Percentiles rank a stretch among this genome's conserved stretches.
Evolutionary conservation across 768 basidiomycete species (phyloP).

Genomic region (Erythrobasidium yunnanense): DNA sequence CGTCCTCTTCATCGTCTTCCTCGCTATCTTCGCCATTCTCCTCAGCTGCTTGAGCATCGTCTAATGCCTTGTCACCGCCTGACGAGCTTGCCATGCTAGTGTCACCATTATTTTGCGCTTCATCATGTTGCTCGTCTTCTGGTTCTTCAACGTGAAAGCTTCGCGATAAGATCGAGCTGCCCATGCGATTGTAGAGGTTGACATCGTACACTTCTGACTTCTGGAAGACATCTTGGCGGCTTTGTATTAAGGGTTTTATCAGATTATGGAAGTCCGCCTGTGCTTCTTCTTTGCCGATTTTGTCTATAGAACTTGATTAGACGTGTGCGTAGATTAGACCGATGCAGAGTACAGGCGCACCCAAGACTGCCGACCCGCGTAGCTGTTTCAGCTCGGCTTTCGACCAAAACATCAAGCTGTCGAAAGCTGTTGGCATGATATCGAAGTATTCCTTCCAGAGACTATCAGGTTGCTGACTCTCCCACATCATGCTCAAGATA

Average conservation of each 20-base stretch:
- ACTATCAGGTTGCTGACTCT: slow-evolving; percentile 53
- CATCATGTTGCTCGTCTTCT: slow-evolving; percentile 38
- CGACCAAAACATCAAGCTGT: slow-evolving; percentile 92
- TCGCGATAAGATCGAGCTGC: slow-evolving; percentile 80
- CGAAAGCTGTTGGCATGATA: slow-evolving; percentile 60
- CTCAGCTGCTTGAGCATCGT: slow-evolving; percentile 42
- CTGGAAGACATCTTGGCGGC: slow-evolving; percentile 61
- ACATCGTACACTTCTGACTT: slow-evolving; percentile 51
- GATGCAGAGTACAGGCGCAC: slow-evolving; percentile 43
- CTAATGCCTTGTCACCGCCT: not conserved
- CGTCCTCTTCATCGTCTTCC: slow-evolving; percentile 39
- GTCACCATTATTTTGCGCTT: slow-evolving; percentile 44
- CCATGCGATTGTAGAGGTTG: slow-evolving; percentile 71
- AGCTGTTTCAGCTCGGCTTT: slow-evolving; percentile 62
- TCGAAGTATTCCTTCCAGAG: slow-evolving; percentile 62
- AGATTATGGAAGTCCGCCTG: slow-evolving; percentile 60
- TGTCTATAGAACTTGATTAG: slow-evolving; percentile 49
- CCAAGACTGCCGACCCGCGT: slow-evolving; percentile 72
- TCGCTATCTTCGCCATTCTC: slow-evolving; percentile 34
- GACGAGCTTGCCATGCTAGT: slow-evolving; percentile 31
- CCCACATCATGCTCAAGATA: slow-evolving; percentile 95
- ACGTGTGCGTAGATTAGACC: not conserved
- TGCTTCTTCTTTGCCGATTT: slow-evolving; percentile 73
- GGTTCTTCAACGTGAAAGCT: slow-evolving; percentile 71
- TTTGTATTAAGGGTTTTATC: slow-evolving; percentile 59